Base-by-base conservation (phyloP, 2,329 filamentous ascomycete genomes). In the Aureobasidium sp. region DNA sequence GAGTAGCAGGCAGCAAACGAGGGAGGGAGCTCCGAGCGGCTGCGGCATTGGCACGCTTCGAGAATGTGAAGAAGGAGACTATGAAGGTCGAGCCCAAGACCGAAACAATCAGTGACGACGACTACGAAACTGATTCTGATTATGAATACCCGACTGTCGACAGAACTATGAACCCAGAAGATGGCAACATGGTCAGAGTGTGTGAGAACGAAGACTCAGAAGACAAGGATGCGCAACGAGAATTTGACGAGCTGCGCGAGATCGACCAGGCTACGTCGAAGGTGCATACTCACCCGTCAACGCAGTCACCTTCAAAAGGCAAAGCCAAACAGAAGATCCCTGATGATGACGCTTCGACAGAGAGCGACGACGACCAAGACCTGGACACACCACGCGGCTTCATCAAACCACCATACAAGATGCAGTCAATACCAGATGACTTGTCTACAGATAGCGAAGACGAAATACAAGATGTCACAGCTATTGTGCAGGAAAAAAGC, bases 1-100 rank as follows among this genome's bases (percentile, higher is more conserved):
- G 87, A 51, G 88, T 93, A 12, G 90, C 90, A 3, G 82, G 82
- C 10, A 92, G 89, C 70, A 86, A 85, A 52, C 78, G 90, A 63
- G 90, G 90, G 0, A 79, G 90, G 64, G 90, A 93, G 56, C 76
- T 94, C 12, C 78, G 90, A 62, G 90, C 89, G 1, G 88, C 88
- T 6, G 90, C 90, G 2, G 90, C 90, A 1, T 72, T 93, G 67
- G 88, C 88, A 15, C 79, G 90, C 13, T 90, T 93, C 63, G 87
- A 84, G 13, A 73, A 73, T 3, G 69, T 70, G 9, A 77, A 78
- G 74, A 74, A 76, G 62, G 75, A 68, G 47, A 9, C 53, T 50
- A 68, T 70, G 42, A 59, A 59, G 41, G 15, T 9, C 1, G 74
- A 73, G 41, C 67, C 68, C 44, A 74, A 73, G 26, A 73, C 68